Evolutionary conservation across 2,329 filamentous ascomycete species (phyloP), one percentile per base, ranked within the genome.

Genomic region (Fusarium albosuccineum): DNA sequence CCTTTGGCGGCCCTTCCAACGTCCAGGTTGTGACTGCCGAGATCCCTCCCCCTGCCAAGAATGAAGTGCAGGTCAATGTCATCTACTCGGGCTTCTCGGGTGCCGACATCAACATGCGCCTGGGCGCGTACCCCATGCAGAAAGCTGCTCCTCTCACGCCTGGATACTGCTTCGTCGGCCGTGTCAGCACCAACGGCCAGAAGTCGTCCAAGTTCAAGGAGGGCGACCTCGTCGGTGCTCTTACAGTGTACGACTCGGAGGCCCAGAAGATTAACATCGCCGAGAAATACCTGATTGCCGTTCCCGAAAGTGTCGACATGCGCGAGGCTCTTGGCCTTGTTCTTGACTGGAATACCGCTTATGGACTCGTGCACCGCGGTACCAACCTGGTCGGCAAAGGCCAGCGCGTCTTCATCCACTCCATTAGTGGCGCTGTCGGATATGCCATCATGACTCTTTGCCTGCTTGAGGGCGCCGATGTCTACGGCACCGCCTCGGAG

Each of bases 381-480:
- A 81, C 81, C 4, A 76, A 79, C 17, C 54, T 70, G 33, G 81
- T 85, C 2, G 49, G 72, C 1, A 73, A 75, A 29, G 83, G 82
- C 30, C 78, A 83, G 56, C 78, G 79, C 22, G 82, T 85, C 44
- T 86, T 86, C 67, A 72, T 86, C 16, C 84, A 86, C 70, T 82
- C 83, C 36, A 73, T 85, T 26, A 84, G 82, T 62, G 83, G 83
- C 30, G 82, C 83, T 8, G 83, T 85, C 2, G 83, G 83, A 16
- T 80, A 76, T 54, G 83, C 79, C 0, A 40, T 80, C 22, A 78
- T 82, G 74, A 76, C 72, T 2, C 74, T 85, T 4, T 80, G 79
- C 64, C 76, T 78, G 50, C 70, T 81, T 5, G 73, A 78, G 45
- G 83, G 83, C 22, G 83, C 83, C 22, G 75, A 76, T 16, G 79